These are phyloP conservation scores for Cryphonectria parasitica DNA, from an alignment of 2,329 filamentous ascomycete species.

Conservation along the genomic window DNA sequence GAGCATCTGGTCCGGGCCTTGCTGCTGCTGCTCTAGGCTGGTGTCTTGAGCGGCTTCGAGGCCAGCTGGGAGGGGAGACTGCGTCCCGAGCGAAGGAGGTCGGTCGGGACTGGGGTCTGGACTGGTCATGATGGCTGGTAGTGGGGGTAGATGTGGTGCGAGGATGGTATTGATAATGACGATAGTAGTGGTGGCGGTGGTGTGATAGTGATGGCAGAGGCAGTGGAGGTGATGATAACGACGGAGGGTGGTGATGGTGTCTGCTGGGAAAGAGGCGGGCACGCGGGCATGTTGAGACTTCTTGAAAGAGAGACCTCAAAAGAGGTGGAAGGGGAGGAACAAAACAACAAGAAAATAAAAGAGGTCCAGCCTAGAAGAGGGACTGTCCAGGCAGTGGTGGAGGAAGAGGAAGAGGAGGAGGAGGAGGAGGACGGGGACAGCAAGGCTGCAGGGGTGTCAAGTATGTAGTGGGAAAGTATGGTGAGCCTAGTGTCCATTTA, in stretches of 20 bases:
- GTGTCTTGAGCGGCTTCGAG: background rate
- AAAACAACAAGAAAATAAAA: background rate
- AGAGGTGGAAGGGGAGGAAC: background rate
- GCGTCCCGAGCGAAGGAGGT: conserved; percentile 1
- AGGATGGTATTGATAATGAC: background rate
- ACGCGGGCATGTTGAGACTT: conserved; percentile 7
- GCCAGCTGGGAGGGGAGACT: background rate
- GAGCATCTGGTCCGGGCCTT: conserved; percentile 25
- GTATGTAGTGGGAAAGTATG: no score
- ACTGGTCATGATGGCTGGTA: conserved; percentile 21
- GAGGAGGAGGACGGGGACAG: background rate
- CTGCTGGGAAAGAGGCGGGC: background rate
- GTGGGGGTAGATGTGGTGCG: background rate
- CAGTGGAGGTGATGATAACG: background rate
- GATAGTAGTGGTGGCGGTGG: background rate
- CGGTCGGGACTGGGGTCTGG: conserved; percentile 16
- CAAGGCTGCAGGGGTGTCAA: no score
- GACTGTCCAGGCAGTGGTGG: background rate
- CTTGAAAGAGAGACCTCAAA: background rate
- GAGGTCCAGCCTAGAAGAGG: background rate
- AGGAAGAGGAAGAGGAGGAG: no score
- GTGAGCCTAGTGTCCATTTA: no score
- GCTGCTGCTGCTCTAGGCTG: conserved; percentile 20
- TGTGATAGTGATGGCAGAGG: background rate
- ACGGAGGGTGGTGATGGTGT: background rate